Percentiles rank a stretch among this genome's conserved stretches.
phyloP scores from a whole-genome alignment of 2,329 filamentous ascomycete species.

The Alternaria angustiovoidea region DNA sequence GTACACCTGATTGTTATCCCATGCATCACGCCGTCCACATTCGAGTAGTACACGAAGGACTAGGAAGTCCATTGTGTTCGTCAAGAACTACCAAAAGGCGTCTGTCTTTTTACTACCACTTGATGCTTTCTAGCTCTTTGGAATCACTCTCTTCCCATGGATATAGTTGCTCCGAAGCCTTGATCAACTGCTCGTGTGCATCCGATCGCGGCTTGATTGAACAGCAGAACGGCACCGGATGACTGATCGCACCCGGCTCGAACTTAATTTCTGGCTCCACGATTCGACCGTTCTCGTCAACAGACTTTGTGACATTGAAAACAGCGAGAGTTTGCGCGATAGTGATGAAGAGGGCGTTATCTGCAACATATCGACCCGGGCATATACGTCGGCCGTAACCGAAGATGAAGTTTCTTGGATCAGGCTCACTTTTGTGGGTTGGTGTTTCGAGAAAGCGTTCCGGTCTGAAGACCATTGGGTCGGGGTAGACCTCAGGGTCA shows the following conservation, averaged over 20 bases:
- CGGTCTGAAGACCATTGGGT: slow-evolving; percentile 54
- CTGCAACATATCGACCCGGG: slow-evolving; percentile 53
- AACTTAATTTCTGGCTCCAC: slow-evolving; percentile 11
- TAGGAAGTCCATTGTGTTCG: neutral
- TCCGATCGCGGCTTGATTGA: slow-evolving; percentile 44
- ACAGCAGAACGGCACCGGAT: slow-evolving; percentile 47
- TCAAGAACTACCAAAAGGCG: neutral
- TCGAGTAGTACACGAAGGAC: neutral
- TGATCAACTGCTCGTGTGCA: slow-evolving; percentile 44
- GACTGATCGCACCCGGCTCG: slow-evolving; percentile 29
- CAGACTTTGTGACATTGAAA: slow-evolving; percentile 51
- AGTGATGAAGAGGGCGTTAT: slow-evolving; percentile 52
- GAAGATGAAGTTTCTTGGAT: slow-evolving; percentile 47
- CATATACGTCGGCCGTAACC: slow-evolving; percentile 56
- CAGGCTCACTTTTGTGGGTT: slow-evolving; percentile 46
- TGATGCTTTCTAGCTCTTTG: slow-evolving; percentile 12
- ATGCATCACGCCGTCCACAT: neutral
- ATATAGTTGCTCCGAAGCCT: slow-evolving; percentile 36
- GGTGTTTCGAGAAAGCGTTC: slow-evolving; percentile 52
- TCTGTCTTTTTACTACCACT: neutral
- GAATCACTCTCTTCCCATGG: slow-evolving; percentile 50
- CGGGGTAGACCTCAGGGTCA: slow-evolving; percentile 47
- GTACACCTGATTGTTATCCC: neutral
- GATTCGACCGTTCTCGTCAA: neutral
- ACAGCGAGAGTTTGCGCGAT: slow-evolving; percentile 57